Percentiles rank a stretch among this genome's conserved stretches.
Conservation (phyloP, 2,329 filamentous ascomycete species). For the Cordyceps cicadae region DNA sequence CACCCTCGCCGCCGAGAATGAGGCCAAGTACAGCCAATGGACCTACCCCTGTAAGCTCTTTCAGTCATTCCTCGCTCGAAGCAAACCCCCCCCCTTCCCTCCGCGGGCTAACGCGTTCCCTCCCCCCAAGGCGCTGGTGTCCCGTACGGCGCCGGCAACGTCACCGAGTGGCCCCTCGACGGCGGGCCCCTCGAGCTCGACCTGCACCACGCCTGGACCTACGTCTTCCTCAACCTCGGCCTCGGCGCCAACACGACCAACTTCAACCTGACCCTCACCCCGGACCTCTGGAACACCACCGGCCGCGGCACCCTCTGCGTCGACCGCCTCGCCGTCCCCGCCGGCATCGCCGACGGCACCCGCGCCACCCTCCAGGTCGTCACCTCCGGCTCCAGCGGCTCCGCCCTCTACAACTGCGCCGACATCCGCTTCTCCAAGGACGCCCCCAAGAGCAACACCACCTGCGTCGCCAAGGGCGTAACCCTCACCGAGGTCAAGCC, state of each 20-base stretch:
- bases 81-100: neutral
- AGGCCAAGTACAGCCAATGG: slow-evolving; percentile 39
- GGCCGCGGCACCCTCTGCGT: slow-evolving; percentile 60
- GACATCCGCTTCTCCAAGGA: slow-evolving; percentile 59
- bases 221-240: slow-evolving; percentile 46
- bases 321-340: slow-evolving; percentile 46
- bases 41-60: slow-evolving; percentile 39
- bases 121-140: slow-evolving; percentile 39
- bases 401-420: slow-evolving; percentile 66
- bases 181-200: slow-evolving; percentile 41
- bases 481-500: slow-evolving; percentile 26
- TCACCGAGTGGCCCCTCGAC: slow-evolving; percentile 45
- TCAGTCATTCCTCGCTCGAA: no score
- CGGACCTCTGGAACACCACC: slow-evolving; percentile 48
- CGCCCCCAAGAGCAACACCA: slow-evolving; percentile 34
- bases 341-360: slow-evolving; percentile 50
- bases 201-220: slow-evolving; percentile 44
- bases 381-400: slow-evolving; percentile 48
- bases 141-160: slow-evolving; percentile 33
- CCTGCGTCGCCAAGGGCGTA: slow-evolving; percentile 35
- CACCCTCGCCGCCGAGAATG: slow-evolving; percentile 31
- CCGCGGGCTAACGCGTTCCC: no score
- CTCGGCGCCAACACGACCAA: slow-evolving; percentile 44
- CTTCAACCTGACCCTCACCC: slow-evolving; percentile 62
- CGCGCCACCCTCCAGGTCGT: slow-evolving; percentile 63